Base-by-base conservation (phyloP, 352 stramenopile genomes). In the Globisporangium barbulae region DNA sequence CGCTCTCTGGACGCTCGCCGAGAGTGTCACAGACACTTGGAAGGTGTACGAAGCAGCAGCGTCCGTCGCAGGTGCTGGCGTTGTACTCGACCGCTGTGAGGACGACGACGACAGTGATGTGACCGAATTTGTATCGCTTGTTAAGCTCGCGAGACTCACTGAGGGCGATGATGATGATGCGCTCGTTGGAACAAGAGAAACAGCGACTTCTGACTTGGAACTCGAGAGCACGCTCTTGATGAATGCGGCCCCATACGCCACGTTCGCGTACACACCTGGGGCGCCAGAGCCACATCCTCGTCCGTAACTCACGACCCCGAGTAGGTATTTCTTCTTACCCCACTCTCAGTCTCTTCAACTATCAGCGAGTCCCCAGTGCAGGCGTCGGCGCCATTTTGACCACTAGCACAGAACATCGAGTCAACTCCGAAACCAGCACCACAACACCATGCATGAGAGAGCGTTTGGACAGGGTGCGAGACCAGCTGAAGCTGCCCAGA, bases 171-270 rank as follows among this genome's bases (percentile, higher is more conserved):
- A 2, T 52, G 45, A 8, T 52, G 45, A 12, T 52, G 21, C 35
- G 12, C 35, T 41, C 35, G 35, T 39, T 19, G 52, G 5, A 5
- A 31, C 30, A 33, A 8, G 5, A 1, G 3, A 3, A 31, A 45
- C 8, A 17, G 17, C 17, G 30, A 9, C 12, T 8, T 15, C 2
- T 42, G 19, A 22, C 6, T 2, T 28, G 13, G 19, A 19, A 17
- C 15, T 15, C 13, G 28, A 8, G 8, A 58, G 10, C 2, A 45
- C 52, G 8, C 31, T 58, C 17, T 13, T n/a, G 19, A 58, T 58
- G 52, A 58, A 35, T 56, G 65, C 41, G 15, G 67, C 25, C 22
- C 61, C 13, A 42, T 70, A 22, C 48, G 68, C 56, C 54, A 68
- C 50, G n/a, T 58, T 41, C 30, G 52, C 52, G 52, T 58, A 33